Evolutionary conservation across 768 basidiomycete species (phyloP), one percentile per base, ranked within the genome.

Genomic region (Phaffia australis): DNA sequence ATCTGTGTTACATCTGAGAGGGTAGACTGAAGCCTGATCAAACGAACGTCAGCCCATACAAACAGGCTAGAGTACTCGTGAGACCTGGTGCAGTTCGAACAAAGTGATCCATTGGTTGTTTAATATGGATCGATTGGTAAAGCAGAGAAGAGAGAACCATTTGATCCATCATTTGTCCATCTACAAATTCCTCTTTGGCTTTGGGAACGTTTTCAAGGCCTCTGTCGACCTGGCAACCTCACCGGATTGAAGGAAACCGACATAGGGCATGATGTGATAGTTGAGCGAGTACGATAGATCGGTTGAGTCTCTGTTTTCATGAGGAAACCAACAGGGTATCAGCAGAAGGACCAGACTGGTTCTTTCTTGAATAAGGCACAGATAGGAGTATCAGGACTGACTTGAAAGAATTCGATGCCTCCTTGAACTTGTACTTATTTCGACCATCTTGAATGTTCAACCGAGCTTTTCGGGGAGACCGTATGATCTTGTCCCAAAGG

Each of bases 221-320:
- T 51, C 72, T 23, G 67, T 68, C 48, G 79, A 81, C 56, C 80
- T 79, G 56, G 79, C 79, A 18, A 84, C 88, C 74, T 88, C 86
- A 29, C 89, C 90, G 2, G 82, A 85, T 57, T 92, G 80, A 54
- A 84, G 71, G 4, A 68, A 52, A 23, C 91, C 91, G 23, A 93
- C 87, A 73, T 87, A 85, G 8, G 91, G 91, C 89, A 93, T 92
- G 42, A 90, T 73, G 73, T 92, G 90, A 77, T 92, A 94, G 72
- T 86, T 87, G 30, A 94, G 80, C 0, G 82, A 79, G 74, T 88
- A 92, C 67, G 83, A 78, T 7, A 86, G 84, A 19, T 86, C 79
- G 18, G 81, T 77, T 35, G 82, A 81, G 72, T 84, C 81, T 73
- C 89, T 90, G 71, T 7, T 8, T 29, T 1, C 7, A 19, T 21